phyloP scores from a whole-genome alignment of 2,329 filamentous ascomycete species.

The Pseudocercospora fijiensis region DNA sequence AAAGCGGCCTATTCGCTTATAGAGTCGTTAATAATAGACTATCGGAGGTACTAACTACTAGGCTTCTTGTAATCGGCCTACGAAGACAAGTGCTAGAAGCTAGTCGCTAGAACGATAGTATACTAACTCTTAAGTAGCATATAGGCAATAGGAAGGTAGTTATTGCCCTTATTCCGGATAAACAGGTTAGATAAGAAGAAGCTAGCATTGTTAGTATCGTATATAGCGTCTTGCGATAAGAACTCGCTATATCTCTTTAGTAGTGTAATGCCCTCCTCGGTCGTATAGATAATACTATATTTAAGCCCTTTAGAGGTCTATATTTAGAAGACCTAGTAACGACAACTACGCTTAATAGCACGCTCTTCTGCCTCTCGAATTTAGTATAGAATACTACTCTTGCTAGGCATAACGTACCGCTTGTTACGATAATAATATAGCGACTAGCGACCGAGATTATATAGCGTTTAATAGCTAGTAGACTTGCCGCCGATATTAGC shows the following conservation, averaged over 20 bases:
- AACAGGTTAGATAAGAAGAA: background rate
- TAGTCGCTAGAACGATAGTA: background rate
- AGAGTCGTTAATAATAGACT: background rate
- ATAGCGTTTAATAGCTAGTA: background rate
- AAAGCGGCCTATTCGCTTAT: background rate
- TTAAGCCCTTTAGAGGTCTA: background rate
- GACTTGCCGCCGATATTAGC: background rate
- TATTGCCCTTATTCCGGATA: background rate
- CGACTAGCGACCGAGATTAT: background rate
- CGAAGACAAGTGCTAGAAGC: background rate
- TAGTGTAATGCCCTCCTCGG: background rate
- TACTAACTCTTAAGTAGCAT: background rate
- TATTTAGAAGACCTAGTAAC: background rate
- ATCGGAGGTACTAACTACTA: background rate
- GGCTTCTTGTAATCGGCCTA: background rate
- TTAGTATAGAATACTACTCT: background rate
- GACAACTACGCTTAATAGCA: background rate
- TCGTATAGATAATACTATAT: background rate
- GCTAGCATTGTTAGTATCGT: background rate
- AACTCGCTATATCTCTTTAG: background rate
- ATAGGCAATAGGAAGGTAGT: background rate
- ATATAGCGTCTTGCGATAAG: background rate
- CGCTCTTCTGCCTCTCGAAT: background rate
- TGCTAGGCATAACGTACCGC: background rate
- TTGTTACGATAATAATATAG: background rate